Evolutionary conservation across 495 filamentous ascomycete genomes (phyloP).

Genomic region (Trichoderma erinaceum): DNA sequence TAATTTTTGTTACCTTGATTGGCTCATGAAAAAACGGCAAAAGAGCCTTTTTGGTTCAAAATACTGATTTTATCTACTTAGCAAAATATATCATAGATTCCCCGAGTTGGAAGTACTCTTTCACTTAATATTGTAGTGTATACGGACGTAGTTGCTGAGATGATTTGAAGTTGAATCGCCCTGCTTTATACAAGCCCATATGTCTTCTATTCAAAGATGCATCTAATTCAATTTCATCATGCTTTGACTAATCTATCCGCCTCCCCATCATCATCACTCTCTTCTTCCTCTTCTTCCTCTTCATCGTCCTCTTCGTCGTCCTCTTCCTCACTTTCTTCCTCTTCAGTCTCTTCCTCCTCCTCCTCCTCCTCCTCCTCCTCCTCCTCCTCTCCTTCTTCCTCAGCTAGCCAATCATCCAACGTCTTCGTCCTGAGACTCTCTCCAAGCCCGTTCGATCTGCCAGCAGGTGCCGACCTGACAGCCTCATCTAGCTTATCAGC

Average conservation of each 20-base stretch:
- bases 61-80: no score
- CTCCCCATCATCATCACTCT: constrained; percentile 36
- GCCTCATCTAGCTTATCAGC: constrained; percentile 59
- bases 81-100: neutral
- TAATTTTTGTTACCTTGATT: neutral
- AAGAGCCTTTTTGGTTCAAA: neutral
- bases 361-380: constrained; percentile 20
- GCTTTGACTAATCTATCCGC: constrained; percentile 41
- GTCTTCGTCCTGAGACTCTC: constrained; percentile 55
- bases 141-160: no score
- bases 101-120: no score
- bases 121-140: neutral
- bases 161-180: no score
- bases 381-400: constrained; percentile 48
- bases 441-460: constrained; percentile 30
- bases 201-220: neutral
- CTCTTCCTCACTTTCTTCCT: constrained; percentile 37
- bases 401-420: constrained; percentile 84
- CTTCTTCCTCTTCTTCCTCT: constrained; percentile 12
- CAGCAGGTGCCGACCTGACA: constrained; percentile 45
- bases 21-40: neutral
- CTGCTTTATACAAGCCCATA: neutral
- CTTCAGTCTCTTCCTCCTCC: constrained; percentile 27
- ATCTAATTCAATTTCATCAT: neutral
- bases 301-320: constrained; percentile 48